These are phyloP conservation scores for Crithidia fasciculata DNA, from an alignment of 208 protist genomes.

Conservation along the genomic window DNA sequence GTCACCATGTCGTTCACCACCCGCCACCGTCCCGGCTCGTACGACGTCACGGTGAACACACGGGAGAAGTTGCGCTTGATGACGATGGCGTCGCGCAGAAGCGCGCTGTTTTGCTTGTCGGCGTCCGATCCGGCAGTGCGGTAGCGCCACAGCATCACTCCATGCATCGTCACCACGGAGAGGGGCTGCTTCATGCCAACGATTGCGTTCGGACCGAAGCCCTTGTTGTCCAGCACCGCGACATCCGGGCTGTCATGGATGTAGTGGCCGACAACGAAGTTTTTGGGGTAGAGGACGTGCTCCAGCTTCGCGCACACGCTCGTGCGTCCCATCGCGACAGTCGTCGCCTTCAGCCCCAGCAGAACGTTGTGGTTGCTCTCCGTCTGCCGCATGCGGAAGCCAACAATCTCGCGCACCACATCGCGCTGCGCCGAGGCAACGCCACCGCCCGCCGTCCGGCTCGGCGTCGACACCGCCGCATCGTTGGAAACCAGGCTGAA, in stretches of 20 bases:
- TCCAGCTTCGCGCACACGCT: conserved; percentile 84
- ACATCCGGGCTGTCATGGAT: conserved; percentile 71
- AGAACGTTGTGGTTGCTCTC: conserved; percentile 89
- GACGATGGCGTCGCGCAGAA: conserved; percentile 41
- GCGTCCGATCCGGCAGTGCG: conserved; percentile 33
- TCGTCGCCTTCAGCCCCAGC: conserved; percentile 56
- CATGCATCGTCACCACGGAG: conserved; percentile 80
- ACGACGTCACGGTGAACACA: conserved; percentile 50
- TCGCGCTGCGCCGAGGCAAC: conserved; percentile 44
- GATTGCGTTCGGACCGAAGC: conserved; percentile 40
- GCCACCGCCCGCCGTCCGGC: conserved; percentile 34
- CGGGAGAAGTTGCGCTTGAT: conserved; percentile 86
- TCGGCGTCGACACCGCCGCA: conserved; percentile 62
- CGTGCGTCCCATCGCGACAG: conserved; percentile 75
- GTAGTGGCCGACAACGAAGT: conserved; percentile 69
- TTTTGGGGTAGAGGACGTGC: conserved; percentile 83
- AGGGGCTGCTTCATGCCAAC: conserved; percentile 70
- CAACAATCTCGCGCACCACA: conserved; percentile 81
- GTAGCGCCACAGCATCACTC: conserved; percentile 81
- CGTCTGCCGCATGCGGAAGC: conserved; percentile 75
- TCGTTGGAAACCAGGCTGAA: conserved; percentile 70
- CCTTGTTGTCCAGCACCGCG: conserved; percentile 75
- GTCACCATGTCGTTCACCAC: conserved; percentile 86
- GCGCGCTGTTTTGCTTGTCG: conserved; percentile 15
- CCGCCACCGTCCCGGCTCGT: conserved; percentile 65